Conservation (phyloP, 495 filamentous ascomycete genomes). For the Penicillium arizonense region DNA sequence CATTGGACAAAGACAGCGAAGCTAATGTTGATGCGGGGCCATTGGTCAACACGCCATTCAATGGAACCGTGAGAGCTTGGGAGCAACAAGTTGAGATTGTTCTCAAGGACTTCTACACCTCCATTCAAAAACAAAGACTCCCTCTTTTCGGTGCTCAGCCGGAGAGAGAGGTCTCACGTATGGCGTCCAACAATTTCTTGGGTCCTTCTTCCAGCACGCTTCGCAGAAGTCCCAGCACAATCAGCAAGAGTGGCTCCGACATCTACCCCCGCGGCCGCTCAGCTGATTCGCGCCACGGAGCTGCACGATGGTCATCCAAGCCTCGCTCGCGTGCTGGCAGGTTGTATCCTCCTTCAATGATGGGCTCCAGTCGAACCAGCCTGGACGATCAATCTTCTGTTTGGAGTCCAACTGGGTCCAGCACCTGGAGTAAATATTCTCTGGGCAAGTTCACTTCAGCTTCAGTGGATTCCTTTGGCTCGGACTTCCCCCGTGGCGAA, state of each 20-base stretch:
- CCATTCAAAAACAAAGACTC: conserved; percentile 80
- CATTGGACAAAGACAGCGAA: conserved; percentile 22
- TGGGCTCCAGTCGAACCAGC: conserved; percentile 91
- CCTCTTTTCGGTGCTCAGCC: conserved; percentile 71
- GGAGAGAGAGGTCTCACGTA: conserved; percentile 37
- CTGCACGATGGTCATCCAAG: conserved; percentile 77
- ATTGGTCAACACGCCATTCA: conserved; percentile 78
- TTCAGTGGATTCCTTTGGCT: conserved; percentile 85
- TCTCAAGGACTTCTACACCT: conserved; percentile 87
- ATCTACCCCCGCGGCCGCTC: conserved; percentile 70
- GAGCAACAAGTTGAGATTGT: conserved; percentile 86
- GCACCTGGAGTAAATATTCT: conserved; percentile 94
- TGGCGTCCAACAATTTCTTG: conserved; percentile 47
- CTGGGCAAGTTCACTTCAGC: conserved; percentile 85
- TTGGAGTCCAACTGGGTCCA: conserved; percentile 86
- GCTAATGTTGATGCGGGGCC: conserved; percentile 43
- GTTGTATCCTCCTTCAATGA: conserved; percentile 72
- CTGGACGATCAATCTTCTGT: conserved; percentile 87
- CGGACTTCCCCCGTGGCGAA: conserved; percentile 73
- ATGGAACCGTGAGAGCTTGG: conserved; percentile 77
- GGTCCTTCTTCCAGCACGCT: conserved; percentile 54
- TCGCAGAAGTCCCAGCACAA: conserved; percentile 80
- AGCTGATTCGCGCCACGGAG: conserved; percentile 62
- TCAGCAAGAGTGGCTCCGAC: conserved; percentile 86
- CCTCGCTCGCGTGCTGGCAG: conserved; percentile 74